These are phyloP conservation scores for Hanseniaspora clermontiae DNA, from an alignment of 805 yeast species.

Conservation along the genomic window DNA sequence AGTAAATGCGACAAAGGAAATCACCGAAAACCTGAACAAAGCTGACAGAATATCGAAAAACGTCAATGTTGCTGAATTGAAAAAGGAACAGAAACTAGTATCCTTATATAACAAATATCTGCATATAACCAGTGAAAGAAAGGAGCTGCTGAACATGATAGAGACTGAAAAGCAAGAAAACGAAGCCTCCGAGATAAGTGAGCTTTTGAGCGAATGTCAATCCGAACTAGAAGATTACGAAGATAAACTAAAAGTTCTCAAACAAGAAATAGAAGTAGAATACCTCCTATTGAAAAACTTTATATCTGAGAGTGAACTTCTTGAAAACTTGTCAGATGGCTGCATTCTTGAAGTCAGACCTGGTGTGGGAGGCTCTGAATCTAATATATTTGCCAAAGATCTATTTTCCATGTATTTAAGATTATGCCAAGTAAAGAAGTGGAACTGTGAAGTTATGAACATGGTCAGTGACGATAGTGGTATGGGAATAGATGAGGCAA, in stretches of 20 bases:
- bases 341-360: slow-evolving; percentile 80
- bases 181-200: neutral
- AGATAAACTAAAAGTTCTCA: slow-evolving; percentile 33
- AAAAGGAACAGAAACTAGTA: neutral
- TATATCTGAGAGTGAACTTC: slow-evolving; percentile 39
- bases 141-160: slow-evolving; percentile 30
- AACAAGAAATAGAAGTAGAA: slow-evolving; percentile 38
- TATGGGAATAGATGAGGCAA: slow-evolving; percentile 63
- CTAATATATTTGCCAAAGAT: slow-evolving; percentile 74
- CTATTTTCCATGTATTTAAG: slow-evolving; percentile 68
- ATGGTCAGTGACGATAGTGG: slow-evolving; percentile 45
- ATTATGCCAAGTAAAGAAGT: slow-evolving; percentile 49
- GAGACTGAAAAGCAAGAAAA: slow-evolving; percentile 33
- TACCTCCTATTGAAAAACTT: slow-evolving; percentile 64
- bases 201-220: slow-evolving; percentile 45
- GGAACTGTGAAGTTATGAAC: slow-evolving; percentile 56
- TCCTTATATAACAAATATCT: neutral
- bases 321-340: slow-evolving; percentile 32
- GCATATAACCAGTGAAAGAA: neutral
- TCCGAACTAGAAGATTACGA: slow-evolving; percentile 38
- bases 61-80: neutral
- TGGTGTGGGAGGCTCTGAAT: slow-evolving; percentile 94
- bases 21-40: neutral
- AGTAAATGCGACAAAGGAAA: neutral
- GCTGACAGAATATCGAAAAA: neutral